A percentile compares a stretch with the other conserved stretches of the same genome.
Conservation (phyloP, 2,329 filamentous ascomycete genomes). For the Curvularia spicifera region DNA sequence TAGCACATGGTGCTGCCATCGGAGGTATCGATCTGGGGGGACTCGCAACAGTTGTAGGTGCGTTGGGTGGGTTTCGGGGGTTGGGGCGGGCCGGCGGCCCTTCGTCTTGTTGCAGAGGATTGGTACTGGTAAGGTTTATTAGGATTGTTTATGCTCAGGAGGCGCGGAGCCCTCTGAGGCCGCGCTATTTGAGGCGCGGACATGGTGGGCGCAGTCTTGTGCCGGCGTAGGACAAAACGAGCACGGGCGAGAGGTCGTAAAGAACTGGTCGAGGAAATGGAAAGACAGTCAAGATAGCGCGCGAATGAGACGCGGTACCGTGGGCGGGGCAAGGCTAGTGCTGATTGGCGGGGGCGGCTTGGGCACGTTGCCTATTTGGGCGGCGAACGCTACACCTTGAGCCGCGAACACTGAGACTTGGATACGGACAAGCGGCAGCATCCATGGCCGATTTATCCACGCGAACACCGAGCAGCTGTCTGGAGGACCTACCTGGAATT, state of each 20-base stretch:
- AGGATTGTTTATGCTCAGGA: slow-evolving; percentile 32
- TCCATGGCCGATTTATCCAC: neutral
- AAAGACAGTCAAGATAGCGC: slow-evolving; percentile 18
- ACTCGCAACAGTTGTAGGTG: slow-evolving; percentile 37
- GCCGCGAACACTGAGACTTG: slow-evolving; percentile 10
- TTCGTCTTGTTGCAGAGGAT: slow-evolving; percentile 30
- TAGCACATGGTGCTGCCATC: slow-evolving; percentile 61
- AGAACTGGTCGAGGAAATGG: slow-evolving; percentile 12
- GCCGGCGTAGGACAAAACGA: slow-evolving; percentile 4
- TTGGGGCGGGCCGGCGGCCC: slow-evolving; percentile 26
- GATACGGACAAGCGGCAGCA: neutral
- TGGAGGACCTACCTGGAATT: neutral
- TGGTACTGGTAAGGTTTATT: slow-evolving; percentile 24
- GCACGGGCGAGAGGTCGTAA: slow-evolving; percentile 5
- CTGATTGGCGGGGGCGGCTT: slow-evolving; percentile 9
- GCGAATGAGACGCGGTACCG: slow-evolving; percentile 21
- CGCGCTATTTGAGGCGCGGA: slow-evolving; percentile 28
- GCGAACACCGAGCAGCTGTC: neutral
- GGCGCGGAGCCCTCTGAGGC: slow-evolving; percentile 27
- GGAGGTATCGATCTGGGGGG: slow-evolving; percentile 32
- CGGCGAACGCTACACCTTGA: slow-evolving; percentile 16
- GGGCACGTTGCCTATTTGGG: slow-evolving; percentile 3
- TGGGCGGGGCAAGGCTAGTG: slow-evolving; percentile 13
- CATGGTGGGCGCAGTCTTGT: slow-evolving; percentile 19
- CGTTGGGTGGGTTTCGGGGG: slow-evolving; percentile 22